Evolutionary conservation across 306 rosid species (phyloP).

Genomic region (Morella rubra): DNA sequence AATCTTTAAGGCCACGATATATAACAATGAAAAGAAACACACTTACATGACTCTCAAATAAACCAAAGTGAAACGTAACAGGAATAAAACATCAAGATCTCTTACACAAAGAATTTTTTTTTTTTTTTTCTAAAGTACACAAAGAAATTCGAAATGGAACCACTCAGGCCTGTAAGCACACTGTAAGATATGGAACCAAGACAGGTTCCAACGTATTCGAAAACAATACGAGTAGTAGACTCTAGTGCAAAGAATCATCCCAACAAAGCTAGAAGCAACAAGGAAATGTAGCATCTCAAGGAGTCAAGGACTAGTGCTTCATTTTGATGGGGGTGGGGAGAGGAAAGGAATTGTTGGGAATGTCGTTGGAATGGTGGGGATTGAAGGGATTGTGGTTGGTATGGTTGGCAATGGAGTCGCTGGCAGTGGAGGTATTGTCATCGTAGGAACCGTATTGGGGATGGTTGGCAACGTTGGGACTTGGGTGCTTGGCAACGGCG

Average conservation of each 20-base stretch:
- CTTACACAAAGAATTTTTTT: too few species aligned
- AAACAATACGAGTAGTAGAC: background rate
- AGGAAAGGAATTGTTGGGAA: constrained; percentile 21
- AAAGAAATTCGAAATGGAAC: too few species aligned
- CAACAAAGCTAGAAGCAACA: too few species aligned
- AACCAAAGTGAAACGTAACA: too few species aligned
- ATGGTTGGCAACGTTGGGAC: constrained; percentile 12
- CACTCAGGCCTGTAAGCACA: background rate
- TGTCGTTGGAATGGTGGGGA: constrained; percentile 19
- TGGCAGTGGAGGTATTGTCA: constrained; percentile 23
- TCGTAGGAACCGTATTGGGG: constrained; percentile 24
- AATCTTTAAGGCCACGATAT: too few species aligned
- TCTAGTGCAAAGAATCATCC: too few species aligned
- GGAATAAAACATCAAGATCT: too few species aligned
- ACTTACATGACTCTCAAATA: too few species aligned
- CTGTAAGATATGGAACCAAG: background rate
- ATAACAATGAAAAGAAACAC: too few species aligned
- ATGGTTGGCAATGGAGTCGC: constrained; percentile 16
- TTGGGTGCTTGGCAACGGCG: constrained; percentile 22
- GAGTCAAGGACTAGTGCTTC: background rate
- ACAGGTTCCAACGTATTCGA: background rate
- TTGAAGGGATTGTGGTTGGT: constrained; percentile 25
- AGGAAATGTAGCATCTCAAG: background rate
- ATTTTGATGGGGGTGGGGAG: constrained; percentile 32
- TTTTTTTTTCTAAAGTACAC: background rate